Evolutionary conservation across 305 asterid genomes (phyloP).

Genomic region (Withania somnifera): DNA sequence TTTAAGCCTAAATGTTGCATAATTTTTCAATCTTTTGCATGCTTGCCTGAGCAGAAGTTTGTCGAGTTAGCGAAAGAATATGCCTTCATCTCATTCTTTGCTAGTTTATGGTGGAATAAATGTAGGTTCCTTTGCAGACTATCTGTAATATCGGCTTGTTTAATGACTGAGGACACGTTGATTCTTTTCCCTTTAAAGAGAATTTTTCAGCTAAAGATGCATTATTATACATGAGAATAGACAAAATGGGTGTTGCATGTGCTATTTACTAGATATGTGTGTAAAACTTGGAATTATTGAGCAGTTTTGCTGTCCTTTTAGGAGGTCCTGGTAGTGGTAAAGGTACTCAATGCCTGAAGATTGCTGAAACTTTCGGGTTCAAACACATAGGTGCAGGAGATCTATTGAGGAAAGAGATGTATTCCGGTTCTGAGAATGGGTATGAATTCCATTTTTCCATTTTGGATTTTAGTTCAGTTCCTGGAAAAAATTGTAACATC

Average conservation of each 20-base stretch:
- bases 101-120: neutral
- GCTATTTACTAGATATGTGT: neutral
- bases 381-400: slow-evolving; percentile 93
- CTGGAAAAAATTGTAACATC: neutral
- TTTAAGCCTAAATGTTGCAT: neutral
- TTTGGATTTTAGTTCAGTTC: neutral
- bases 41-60: neutral
- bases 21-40: neutral
- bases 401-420: slow-evolving; percentile 67
- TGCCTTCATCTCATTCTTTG: neutral
- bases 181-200: neutral
- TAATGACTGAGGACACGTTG: neutral
- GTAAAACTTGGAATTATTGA: slow-evolving; percentile 1
- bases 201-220: neutral
- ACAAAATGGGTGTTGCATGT: neutral
- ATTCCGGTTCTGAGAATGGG: slow-evolving; percentile 63
- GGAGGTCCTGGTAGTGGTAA: slow-evolving; percentile 99
- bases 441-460: slow-evolving; percentile 13
- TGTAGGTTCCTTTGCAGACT: neutral
- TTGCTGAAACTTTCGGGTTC: slow-evolving; percentile 67
- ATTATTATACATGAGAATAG: neutral
- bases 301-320: slow-evolving; percentile 19
- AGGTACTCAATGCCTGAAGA: slow-evolving; percentile 83
- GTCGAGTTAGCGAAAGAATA: neutral
- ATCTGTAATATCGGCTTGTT: neutral